A percentile compares a stretch with the other conserved stretches of the same genome.
Evolutionary conservation across 139 green algal genomes (phyloP).

Genomic region (Trebouxia sp.): DNA sequence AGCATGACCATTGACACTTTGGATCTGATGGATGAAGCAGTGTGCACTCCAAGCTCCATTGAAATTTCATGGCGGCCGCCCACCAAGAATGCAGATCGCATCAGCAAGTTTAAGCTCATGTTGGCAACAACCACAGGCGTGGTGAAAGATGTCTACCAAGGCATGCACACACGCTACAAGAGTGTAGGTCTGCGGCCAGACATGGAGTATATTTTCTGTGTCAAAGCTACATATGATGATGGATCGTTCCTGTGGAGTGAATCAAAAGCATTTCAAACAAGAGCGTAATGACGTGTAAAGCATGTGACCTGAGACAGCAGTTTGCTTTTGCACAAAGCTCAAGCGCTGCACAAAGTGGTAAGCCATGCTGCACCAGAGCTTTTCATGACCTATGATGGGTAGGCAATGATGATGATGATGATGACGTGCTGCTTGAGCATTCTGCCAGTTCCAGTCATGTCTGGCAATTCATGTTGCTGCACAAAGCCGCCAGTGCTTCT

Average conservation of each 20-base stretch:
- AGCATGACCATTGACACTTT: conserved; percentile 37
- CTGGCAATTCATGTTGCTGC: no score
- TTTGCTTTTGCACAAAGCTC: background rate
- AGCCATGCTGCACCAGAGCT: background rate
- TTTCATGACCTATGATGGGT: no score
- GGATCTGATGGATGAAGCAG: conserved; percentile 55
- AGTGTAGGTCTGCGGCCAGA: conserved; percentile 64
- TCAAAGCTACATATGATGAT: conserved; percentile 89
- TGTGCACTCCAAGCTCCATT: conserved; percentile 41
- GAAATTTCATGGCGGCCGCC: conserved; percentile 75
- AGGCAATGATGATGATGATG: no score
- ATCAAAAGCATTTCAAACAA: conserved; percentile 67
- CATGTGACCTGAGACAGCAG: background rate
- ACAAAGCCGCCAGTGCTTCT: no score
- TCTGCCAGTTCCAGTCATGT: no score
- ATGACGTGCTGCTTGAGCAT: no score
- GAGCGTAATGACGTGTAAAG: background rate
- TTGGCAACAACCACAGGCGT: conserved; percentile 76
- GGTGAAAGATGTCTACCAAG: conserved; percentile 75
- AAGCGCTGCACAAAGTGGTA: background rate
- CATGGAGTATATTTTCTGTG: conserved; percentile 84
- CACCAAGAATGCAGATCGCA: conserved; percentile 77
- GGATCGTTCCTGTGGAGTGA: conserved; percentile 81
- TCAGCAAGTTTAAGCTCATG: conserved; percentile 87
- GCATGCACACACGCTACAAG: conserved; percentile 50